Conservation (phyloP, 768 basidiomycete genomes). For the Sutorius australiensis region DNA sequence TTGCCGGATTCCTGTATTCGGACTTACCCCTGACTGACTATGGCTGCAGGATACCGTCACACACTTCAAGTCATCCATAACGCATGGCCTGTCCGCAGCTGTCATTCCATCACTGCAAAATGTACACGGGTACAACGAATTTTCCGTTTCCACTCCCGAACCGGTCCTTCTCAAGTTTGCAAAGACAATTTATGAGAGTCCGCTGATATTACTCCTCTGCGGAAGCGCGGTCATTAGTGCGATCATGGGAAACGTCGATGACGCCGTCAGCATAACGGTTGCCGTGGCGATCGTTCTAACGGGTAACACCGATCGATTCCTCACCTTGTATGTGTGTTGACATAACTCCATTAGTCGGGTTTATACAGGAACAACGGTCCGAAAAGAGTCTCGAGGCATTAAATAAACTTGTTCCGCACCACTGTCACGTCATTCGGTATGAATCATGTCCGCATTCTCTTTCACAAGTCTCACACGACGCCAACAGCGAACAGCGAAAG, state of each 20-base stretch:
- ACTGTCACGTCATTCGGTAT: conserved; percentile 82
- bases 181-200: conserved; percentile 94
- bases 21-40: neutral
- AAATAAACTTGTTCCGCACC: conserved; percentile 96
- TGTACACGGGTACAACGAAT: conserved; percentile 89
- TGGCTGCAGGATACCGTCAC: conserved; percentile 63
- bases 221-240: conserved; percentile 88
- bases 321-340: neutral
- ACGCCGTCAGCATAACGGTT: conserved; percentile 88
- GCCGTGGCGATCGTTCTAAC: conserved; percentile 92
- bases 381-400: conserved; percentile 93
- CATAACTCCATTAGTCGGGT: conserved; percentile 58
- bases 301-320: conserved; percentile 46
- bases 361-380: conserved; percentile 92
- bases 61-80: conserved; percentile 62
- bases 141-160: conserved; percentile 79
- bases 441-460: conserved; percentile 2
- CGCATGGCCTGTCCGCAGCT: conserved; percentile 57
- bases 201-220: conserved; percentile 84
- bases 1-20: neutral
- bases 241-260: conserved; percentile 92
- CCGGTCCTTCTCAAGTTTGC: conserved; percentile 83
- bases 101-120: conserved; percentile 62
- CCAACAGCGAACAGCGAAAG: conserved; percentile 46
- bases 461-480: neutral